Evolutionary conservation across 306 rosid species (phyloP).

Genomic region (Fragaria vesca): DNA sequence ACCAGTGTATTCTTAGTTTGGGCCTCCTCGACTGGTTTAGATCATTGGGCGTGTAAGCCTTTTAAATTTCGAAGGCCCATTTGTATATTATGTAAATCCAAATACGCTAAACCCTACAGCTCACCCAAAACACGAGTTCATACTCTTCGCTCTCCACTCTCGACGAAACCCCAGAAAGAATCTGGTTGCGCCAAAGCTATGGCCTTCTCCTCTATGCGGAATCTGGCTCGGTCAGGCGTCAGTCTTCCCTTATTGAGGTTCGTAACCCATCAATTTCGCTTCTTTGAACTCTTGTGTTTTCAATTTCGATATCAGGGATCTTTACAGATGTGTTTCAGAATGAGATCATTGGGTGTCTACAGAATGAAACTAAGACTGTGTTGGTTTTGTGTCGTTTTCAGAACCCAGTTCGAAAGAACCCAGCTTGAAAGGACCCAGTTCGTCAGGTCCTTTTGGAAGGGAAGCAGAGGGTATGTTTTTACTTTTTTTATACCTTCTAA

Average conservation of each 20-base stretch:
- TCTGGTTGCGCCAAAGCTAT: not conserved
- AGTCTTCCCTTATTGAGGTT: not conserved
- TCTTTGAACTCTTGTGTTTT: not conserved
- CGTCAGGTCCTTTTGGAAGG: not conserved
- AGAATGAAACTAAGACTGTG: not conserved
- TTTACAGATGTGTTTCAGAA: not conserved
- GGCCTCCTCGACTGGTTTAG: no score
- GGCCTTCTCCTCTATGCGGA: not conserved
- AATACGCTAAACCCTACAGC: no score
- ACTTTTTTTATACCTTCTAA: not conserved
- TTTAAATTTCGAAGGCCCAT: no score
- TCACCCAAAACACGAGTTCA: no score
- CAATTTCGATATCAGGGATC: not conserved
- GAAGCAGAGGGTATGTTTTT: not conserved
- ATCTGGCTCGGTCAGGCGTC: not conserved
- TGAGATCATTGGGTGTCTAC: not conserved
- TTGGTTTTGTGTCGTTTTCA: not conserved
- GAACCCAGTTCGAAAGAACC: conserved; percentile 1
- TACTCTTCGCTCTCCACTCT: not conserved
- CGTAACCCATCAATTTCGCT: not conserved
- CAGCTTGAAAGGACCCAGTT: not conserved
- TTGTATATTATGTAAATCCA: no score
- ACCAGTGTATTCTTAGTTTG: no score
- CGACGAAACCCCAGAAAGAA: not conserved
- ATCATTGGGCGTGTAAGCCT: no score